Evolutionary conservation across 441 rosid species (phyloP).

Genomic region (Erodium texanum): DNA sequence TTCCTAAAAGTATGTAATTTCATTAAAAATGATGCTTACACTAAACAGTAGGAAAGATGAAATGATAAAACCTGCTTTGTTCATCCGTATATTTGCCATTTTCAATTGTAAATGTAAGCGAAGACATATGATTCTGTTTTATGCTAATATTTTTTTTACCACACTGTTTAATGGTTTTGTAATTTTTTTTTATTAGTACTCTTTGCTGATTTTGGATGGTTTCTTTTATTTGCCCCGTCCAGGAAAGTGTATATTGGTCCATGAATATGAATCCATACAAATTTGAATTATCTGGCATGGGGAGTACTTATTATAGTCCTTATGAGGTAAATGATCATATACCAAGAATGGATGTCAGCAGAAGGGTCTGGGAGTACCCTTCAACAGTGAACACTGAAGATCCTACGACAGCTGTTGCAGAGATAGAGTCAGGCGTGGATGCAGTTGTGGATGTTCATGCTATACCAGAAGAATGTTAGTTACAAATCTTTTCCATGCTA

Average conservation of each 20-base stretch:
- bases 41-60: background rate
- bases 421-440: constrained; percentile 30
- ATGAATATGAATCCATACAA: constrained; percentile 66
- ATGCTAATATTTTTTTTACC: background rate
- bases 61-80: background rate
- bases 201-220: constrained; percentile 5
- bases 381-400: constrained; percentile 31
- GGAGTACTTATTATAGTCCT: constrained; percentile 44
- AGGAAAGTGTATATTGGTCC: constrained; percentile 68
- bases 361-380: constrained; percentile 57
- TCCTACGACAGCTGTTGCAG: constrained; percentile 28
- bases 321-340: constrained; percentile 53
- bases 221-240: constrained; percentile 19
- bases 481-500: background rate
- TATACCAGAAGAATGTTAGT: constrained; percentile 61
- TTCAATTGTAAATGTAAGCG: background rate
- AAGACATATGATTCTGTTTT: background rate
- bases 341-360: constrained; percentile 45
- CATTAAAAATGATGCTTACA: background rate
- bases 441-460: constrained; percentile 31
- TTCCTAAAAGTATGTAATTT: background rate
- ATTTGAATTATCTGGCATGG: constrained; percentile 63
- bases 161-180: background rate
- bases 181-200: background rate
- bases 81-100: background rate